Conservation (phyloP, 148 eudicot species). For the Amaranthus hypochondriacus region DNA sequence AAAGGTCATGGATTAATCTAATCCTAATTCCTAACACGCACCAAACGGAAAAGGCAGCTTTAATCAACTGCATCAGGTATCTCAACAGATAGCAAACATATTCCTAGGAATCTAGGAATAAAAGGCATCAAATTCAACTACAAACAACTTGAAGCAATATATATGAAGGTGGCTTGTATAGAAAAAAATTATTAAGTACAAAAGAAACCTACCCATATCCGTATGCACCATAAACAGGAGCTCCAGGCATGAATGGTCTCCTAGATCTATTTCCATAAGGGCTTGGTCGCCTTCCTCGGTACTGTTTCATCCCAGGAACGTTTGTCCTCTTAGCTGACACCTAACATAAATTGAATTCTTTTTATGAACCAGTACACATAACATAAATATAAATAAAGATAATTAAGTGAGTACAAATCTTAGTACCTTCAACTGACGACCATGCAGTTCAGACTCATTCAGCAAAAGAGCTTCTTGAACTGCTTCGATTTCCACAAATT, state of each 20-base stretch:
- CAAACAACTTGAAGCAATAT: too few relatives aligned
- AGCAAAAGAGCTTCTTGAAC: constrained; percentile 53
- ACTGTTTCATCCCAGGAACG: constrained; percentile 73
- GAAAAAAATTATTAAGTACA: background rate
- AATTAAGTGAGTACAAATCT: background rate
- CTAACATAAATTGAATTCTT: constrained; percentile 25
- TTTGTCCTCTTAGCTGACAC: constrained; percentile 73
- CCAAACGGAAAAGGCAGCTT: too few relatives aligned
- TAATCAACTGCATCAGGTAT: too few relatives aligned
- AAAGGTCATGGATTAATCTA: too few relatives aligned
- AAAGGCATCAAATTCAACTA: too few relatives aligned
- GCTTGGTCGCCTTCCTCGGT: constrained; percentile 55
- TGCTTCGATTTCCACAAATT: constrained; percentile 68
- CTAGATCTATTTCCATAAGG: constrained; percentile 51
- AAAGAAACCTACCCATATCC: constrained; percentile 64
- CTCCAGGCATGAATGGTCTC: constrained; percentile 65
- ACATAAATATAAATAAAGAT: background rate
- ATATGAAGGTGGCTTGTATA: too few relatives aligned
- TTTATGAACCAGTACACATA: background rate
- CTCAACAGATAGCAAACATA: too few relatives aligned
- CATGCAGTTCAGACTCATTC: constrained; percentile 67
- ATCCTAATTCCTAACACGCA: too few relatives aligned
- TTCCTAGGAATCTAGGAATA: too few relatives aligned
- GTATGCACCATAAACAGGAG: constrained; percentile 48
- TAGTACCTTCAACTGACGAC: constrained; percentile 64